A percentile compares a stretch with the other conserved stretches of the same genome.
Evolutionary conservation across 163 green algal species (phyloP).

Genomic region (Botryococcus braunii): DNA sequence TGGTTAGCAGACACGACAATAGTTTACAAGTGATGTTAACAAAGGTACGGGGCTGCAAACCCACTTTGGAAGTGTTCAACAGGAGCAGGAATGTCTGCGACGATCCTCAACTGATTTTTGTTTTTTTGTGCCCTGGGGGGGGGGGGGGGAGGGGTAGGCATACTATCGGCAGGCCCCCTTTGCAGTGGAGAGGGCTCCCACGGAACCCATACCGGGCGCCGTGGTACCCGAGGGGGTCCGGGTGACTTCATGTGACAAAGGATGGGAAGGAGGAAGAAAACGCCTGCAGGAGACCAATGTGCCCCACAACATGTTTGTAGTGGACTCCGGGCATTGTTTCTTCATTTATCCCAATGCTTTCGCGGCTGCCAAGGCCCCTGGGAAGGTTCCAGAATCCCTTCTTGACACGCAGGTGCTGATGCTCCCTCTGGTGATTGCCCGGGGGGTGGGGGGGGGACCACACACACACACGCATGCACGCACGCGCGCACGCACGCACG

Average conservation of each 20-base stretch:
- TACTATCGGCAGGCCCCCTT: conserved; percentile 85
- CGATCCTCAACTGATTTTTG: too few species aligned
- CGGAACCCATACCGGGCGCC: conserved; percentile 26
- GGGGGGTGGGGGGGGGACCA: too few species aligned
- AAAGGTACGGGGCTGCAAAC: too few species aligned
- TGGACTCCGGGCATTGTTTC: conserved; percentile 73
- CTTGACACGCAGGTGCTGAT: conserved; percentile 54
- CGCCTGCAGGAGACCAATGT: conserved; percentile 65
- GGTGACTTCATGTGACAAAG: conserved; percentile 33
- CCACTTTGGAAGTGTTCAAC: too few species aligned
- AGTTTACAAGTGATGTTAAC: too few species aligned
- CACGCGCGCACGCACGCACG: too few species aligned
- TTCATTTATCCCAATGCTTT: conserved; percentile 87
- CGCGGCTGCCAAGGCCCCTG: conserved; percentile 69
- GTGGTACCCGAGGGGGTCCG: neutral
- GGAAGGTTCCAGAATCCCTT: conserved; percentile 58
- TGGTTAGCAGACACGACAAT: too few species aligned
- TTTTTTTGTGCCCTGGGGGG: too few species aligned
- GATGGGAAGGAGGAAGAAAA: conserved; percentile 46
- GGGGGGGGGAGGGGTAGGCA: too few species aligned
- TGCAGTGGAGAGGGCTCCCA: conserved; percentile 77
- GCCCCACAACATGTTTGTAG: conserved; percentile 94
- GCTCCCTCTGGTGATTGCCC: too few species aligned
- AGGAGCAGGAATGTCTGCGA: too few species aligned
- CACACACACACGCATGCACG: too few species aligned